A percentile compares a stretch with the other conserved stretches of the same genome.
phyloP scores from a whole-genome alignment of 202 grass and related monocot species.

The Panicum hallii region DNA sequence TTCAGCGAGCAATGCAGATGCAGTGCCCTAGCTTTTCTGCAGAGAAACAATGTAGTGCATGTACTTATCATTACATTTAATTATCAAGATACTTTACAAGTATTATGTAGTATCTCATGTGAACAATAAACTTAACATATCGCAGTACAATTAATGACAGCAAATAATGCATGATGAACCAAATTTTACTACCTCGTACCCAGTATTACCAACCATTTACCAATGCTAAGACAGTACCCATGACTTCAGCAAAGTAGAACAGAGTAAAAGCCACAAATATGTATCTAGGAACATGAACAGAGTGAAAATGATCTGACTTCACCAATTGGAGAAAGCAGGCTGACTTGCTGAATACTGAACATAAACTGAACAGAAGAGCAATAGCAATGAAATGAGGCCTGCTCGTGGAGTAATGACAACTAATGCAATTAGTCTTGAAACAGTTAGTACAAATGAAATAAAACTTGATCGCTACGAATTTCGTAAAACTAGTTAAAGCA shows the following conservation, averaged over 20 bases:
- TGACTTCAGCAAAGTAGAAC: not conserved
- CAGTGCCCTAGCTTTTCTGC: not conserved
- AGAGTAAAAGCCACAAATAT: not conserved
- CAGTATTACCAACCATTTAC: not conserved
- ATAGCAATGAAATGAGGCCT: not conserved
- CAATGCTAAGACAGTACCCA: not conserved
- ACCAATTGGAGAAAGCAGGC: not conserved
- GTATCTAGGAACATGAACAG: constrained; percentile 3
- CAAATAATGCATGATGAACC: not conserved
- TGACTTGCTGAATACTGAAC: not conserved
- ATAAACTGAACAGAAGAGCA: constrained; percentile 14
- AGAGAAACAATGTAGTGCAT: constrained; percentile 10
- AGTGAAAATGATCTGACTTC: constrained; percentile 1
- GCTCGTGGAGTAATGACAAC: constrained; percentile 7
- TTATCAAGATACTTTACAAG: not conserved
- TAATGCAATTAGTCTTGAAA: not conserved
- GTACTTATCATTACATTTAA: not conserved
- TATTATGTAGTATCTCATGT: not conserved
- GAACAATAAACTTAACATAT: constrained; percentile 23
- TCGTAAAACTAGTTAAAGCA: not conserved
- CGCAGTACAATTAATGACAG: not conserved
- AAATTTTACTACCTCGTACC: not conserved
- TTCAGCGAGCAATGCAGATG: not conserved
- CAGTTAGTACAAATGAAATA: not conserved
- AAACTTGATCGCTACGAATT: not conserved